phyloP scores from a whole-genome alignment of 768 basidiomycete species.

The Hortiboletus flavorubellus region DNA sequence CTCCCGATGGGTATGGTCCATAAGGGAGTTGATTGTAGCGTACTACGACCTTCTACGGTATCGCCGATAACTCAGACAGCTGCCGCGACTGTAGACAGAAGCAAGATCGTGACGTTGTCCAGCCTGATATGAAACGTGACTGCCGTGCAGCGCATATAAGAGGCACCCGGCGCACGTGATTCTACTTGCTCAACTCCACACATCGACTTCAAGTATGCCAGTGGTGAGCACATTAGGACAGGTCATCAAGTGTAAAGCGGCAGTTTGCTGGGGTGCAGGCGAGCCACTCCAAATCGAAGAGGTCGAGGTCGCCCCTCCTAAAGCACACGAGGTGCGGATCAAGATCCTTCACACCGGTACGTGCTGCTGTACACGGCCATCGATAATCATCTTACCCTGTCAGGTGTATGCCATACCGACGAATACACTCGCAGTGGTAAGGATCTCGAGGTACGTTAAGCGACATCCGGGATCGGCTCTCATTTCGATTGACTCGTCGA shows the following conservation, averaged over 20 bases:
- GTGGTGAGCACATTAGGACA: conserved; percentile 71
- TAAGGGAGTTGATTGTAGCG: too few species aligned
- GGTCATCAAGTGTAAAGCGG: conserved; percentile 82
- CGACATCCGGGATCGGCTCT: conserved; percentile 1
- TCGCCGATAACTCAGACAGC: conserved; percentile 1
- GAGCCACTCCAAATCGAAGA: conserved; percentile 85
- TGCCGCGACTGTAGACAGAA: not conserved
- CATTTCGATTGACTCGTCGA: conserved; percentile 5
- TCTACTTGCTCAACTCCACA: conserved; percentile 13
- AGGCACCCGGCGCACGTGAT: not conserved
- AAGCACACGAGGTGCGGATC: conserved; percentile 89
- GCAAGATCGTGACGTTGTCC: not conserved
- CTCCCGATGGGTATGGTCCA: too few species aligned
- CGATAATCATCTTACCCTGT: not conserved
- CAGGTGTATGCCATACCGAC: conserved; percentile 96
- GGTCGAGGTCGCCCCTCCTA: conserved; percentile 91
- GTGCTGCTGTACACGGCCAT: conserved; percentile 17
- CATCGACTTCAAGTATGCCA: conserved; percentile 37
- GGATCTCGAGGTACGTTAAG: conserved; percentile 76
- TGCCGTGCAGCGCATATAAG: not conserved
- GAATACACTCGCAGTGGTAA: conserved; percentile 96
- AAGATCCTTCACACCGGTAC: conserved; percentile 87
- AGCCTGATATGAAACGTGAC: too few species aligned
- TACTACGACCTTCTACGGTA: not conserved
- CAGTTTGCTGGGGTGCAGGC: conserved; percentile 93